phyloP scores from a whole-genome alignment of 2,329 filamentous ascomycete species.

The Zasmidium cellare region DNA sequence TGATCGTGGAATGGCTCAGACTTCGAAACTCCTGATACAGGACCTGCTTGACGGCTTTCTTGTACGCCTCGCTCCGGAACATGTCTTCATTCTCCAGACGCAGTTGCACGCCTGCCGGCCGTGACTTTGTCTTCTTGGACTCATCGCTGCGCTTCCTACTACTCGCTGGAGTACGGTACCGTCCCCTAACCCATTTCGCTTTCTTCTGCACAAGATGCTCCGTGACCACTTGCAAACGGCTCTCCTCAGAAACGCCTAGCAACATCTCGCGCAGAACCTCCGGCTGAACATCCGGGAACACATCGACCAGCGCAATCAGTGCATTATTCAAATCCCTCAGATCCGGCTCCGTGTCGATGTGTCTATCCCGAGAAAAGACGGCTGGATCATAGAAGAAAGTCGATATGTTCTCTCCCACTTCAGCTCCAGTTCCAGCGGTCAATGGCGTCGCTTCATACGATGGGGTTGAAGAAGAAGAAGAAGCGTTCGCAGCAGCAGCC shows the following conservation, averaged over 20 bases:
- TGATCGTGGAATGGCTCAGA: constrained; percentile 70
- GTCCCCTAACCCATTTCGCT: constrained; percentile 68
- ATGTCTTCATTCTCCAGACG: constrained; percentile 60
- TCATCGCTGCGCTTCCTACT: background rate
- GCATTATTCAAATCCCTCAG: constrained; percentile 69
- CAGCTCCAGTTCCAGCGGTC: no score
- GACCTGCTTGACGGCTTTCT: constrained; percentile 65
- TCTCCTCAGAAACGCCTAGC: constrained; percentile 71
- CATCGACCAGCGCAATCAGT: constrained; percentile 66
- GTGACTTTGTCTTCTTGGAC: background rate
- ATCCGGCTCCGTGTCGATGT: constrained; percentile 52
- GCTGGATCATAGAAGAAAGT: constrained; percentile 27
- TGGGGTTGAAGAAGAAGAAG: background rate
- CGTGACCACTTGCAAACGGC: constrained; percentile 72
- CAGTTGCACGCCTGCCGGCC: background rate
- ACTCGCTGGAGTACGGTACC: constrained; percentile 43
- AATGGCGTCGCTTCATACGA: no score
- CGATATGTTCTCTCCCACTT: constrained; percentile 26
- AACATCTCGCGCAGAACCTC: constrained; percentile 85
- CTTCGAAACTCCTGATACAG: constrained; percentile 75
- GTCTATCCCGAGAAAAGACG: background rate
- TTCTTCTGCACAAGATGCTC: constrained; percentile 74
- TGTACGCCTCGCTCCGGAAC: constrained; percentile 69
- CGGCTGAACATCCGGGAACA: constrained; percentile 79
- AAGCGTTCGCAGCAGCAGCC: constrained; percentile 10